phyloP scores from a whole-genome alignment of 306 rosid species.

The Quercus robur region DNA sequence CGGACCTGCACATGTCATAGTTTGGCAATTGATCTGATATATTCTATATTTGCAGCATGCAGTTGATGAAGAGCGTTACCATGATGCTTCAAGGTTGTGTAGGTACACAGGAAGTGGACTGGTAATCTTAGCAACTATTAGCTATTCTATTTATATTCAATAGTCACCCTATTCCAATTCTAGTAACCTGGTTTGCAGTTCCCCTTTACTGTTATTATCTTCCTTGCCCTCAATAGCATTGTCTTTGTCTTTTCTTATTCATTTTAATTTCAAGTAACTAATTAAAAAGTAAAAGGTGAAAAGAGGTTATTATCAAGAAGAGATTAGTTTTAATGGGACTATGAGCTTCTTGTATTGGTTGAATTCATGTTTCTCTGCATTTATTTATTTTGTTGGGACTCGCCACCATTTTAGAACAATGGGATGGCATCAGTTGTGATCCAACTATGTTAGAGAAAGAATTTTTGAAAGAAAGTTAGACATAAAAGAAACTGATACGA shows the following conservation, averaged over 20 bases:
- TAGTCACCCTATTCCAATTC: neutral
- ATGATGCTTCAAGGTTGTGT: constrained; percentile 84
- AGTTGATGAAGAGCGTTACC: constrained; percentile 86
- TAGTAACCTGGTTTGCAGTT: neutral
- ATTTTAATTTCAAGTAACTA: neutral
- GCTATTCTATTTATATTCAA: neutral
- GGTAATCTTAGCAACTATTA: constrained; percentile 43
- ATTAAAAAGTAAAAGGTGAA: neutral
- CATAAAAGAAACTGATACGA: too few species aligned
- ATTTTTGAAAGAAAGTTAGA: too few species aligned
- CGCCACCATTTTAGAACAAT: neutral
- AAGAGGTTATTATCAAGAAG: neutral
- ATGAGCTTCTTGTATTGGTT: neutral
- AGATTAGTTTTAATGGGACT: neutral
- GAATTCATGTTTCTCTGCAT: neutral
- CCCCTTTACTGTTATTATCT: neutral
- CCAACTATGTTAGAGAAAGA: too few species aligned
- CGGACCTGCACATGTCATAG: neutral
- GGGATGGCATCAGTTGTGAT: neutral
- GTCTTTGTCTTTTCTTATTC: neutral
- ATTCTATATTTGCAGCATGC: constrained; percentile 56
- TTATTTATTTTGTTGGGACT: neutral
- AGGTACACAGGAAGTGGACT: constrained; percentile 92
- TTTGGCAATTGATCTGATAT: constrained; percentile 10
- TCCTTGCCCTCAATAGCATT: neutral